phyloP scores from a whole-genome alignment of 768 basidiomycete species.

The Pisolithus albus region DNA sequence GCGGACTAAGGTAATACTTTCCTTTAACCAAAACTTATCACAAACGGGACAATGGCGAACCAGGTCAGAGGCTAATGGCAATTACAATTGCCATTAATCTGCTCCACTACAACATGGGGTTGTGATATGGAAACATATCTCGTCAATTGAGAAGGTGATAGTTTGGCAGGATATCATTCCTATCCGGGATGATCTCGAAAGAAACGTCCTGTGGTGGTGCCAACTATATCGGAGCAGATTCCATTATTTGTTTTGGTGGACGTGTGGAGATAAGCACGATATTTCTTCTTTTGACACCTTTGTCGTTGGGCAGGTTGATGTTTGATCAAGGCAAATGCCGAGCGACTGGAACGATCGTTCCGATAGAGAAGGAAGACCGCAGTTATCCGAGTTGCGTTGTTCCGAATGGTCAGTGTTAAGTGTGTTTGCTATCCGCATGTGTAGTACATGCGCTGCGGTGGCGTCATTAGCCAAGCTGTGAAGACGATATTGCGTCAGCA shows the following conservation, averaged over 20 bases:
- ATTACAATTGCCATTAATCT: too few species aligned
- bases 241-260: not conserved
- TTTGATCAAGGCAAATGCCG: not conserved
- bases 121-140: not conserved
- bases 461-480: too few species aligned
- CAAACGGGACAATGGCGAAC: not conserved
- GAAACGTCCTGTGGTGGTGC: not conserved
- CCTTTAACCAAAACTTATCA: not conserved
- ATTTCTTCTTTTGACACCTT: not conserved
- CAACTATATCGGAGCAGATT: conserved; percentile 4
- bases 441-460: not conserved
- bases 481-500: too few species aligned
- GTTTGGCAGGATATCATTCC: not conserved
- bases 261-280: not conserved
- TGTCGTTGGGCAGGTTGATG: not conserved
- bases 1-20: not conserved
- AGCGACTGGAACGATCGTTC: not conserved
- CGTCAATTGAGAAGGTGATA: conserved; percentile 7
- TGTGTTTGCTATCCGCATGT: not conserved
- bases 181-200: conserved; percentile 22
- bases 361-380: not conserved
- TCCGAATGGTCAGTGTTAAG: not conserved
- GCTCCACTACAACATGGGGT: not conserved
- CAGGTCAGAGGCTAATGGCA: too few species aligned
- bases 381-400: not conserved